Percentiles rank a stretch among this genome's conserved stretches.
phyloP scores from a whole-genome alignment of 257 asterid species.

The Scutellaria galericulata region DNA sequence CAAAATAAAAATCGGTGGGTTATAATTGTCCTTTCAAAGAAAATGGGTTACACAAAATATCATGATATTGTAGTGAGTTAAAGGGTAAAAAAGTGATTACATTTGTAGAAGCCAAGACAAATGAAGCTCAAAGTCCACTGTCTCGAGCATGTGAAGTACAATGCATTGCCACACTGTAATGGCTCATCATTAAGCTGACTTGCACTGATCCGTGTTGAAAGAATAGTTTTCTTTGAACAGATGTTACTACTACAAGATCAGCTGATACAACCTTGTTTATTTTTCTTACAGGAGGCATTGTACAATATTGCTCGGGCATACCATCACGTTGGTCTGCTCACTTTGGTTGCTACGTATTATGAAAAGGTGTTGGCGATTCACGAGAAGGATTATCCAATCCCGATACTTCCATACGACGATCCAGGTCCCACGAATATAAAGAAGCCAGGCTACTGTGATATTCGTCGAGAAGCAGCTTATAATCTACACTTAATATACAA shows the following conservation, averaged over 20 bases:
- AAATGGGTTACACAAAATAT: too few species aligned
- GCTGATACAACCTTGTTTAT: not conserved
- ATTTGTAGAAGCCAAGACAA: too few species aligned
- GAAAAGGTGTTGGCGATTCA: slow-evolving; percentile 64
- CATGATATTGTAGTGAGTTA: too few species aligned
- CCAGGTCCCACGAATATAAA: slow-evolving; percentile 37
- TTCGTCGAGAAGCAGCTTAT: slow-evolving; percentile 81
- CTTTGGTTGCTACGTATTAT: slow-evolving; percentile 66
- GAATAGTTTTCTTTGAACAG: too few species aligned
- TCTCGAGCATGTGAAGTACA: too few species aligned
- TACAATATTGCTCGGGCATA: slow-evolving; percentile 81
- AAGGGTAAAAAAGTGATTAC: too few species aligned
- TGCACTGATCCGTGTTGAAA: too few species aligned
- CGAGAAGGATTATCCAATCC: slow-evolving; percentile 65
- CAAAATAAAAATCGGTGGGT: too few species aligned
- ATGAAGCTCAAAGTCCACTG: too few species aligned
- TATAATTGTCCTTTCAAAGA: too few species aligned
- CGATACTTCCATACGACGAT: slow-evolving; percentile 64
- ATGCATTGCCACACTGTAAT: too few species aligned
- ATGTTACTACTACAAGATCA: not conserved
- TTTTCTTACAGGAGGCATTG: slow-evolving; percentile 58
- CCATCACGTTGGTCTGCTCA: slow-evolving; percentile 79
- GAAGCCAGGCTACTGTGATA: slow-evolving; percentile 71
- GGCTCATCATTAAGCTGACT: too few species aligned
- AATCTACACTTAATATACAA: slow-evolving; percentile 80